Evolutionary conservation across 169 alveolate genomes (phyloP), one percentile per base, ranked within the genome.

Genomic region (Eimeria maxima): DNA sequence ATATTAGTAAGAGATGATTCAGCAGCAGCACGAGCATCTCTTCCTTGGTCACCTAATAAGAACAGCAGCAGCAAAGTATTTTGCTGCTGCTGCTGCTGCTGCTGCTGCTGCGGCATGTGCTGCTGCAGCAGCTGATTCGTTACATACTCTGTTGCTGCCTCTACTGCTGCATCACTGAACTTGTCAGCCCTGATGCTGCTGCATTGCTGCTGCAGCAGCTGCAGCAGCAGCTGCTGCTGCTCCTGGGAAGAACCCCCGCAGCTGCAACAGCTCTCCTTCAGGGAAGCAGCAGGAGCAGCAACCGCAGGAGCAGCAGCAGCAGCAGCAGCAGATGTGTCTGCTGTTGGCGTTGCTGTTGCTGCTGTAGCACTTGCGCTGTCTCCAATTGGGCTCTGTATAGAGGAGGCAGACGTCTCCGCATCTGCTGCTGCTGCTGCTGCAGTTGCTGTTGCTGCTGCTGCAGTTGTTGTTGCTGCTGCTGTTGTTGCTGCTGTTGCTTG

Each of bases 141-240:
- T 11, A 76, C 87, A 63, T 38, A 76, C 16, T 22, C 50, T 7
- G 87, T 45, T 11, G 89, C 89, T 78, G 69, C 27, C 67, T 44
- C 89, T 8, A 47, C 89, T 78, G 89, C 89, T 18, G 89, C 87
- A 5, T 76, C 55, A n/a, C 87, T 76, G 50, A 76, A 76, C 38
- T 38, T 45, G 63, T 38, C 87, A 42, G 55, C 87, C n/a, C 87
- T 42, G 27, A 76, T 57, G 6, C 53, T 38, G 33, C 53, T 38
- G 53, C 87, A 13, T 13, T 76, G 87, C 87, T 76, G 87, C 87
- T 24, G 87, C 87, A 76, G 60, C 87, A 27, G 84, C 84, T 74
- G 84, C 84, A 33, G 84, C 84, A 16, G 76, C 44, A 10, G n/a
- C 76, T 33, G 87, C 87, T 33, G 60, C 87, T 20, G 87, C 87